Evolutionary conservation across 768 basidiomycete genomes (phyloP), one percentile per base, ranked within the genome.

Genomic region (Leucocoprinus leucothites): DNA sequence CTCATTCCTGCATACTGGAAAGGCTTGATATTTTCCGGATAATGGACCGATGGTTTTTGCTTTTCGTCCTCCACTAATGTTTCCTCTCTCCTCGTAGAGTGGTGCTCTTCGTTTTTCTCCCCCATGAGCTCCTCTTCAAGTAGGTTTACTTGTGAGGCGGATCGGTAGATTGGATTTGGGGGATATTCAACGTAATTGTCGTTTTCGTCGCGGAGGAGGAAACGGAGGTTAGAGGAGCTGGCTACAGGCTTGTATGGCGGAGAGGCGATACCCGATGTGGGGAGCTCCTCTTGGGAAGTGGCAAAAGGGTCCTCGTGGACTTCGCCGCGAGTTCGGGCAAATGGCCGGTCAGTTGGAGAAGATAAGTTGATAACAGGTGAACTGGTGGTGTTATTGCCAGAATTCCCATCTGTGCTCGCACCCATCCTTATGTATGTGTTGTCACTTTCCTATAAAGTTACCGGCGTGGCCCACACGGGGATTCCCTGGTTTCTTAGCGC

Each of bases 31-130:
- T 75, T 71, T 3, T 79, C 77, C 3, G 72, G 71, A 58, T 86
- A 85, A 64, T 85, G 85, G 26, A 85, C 85, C 46, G 48, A 31
- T 5, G 42, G 54, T 28, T 35, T 56, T 6, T 47, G 54, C 41
- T 60, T 61, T 26, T 61, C 60, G 22, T 63, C 52, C 41, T 67
- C 61, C 9, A 61, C 57, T 11, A 52, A 31, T 48, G 65, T 51
- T 19, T 61, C 58, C 61, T 44, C 43, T 48, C 51, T 61, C 59
- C 25, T 34, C n/a, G 44, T 7, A 16, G 43, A 3, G 22, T 18
- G 50, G 16, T 13, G 44, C 24, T 54, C 25, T 56, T 61, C 18
- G 59, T 52, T 49, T 25, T 45, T 53, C 18, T 58, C 56, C 34
- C 9, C 24, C 53, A 55, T 55, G 22, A 25, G n/a, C 13, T 13